Evolutionary conservation across 768 basidiomycete genomes (phyloP).

Genomic region (Lactifluus hygrophoroides): DNA sequence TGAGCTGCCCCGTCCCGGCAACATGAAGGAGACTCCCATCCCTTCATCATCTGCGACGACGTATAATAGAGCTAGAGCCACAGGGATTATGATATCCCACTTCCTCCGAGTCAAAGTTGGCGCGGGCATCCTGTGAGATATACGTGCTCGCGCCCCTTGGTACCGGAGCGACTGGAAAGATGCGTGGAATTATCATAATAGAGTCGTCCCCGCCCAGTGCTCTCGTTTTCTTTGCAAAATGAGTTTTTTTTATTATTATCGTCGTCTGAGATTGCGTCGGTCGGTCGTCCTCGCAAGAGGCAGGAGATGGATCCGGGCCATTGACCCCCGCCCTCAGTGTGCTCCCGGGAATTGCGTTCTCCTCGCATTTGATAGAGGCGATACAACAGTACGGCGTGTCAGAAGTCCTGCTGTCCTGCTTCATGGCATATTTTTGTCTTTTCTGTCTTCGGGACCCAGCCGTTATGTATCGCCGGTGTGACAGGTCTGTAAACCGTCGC

Average conservation of each 20-base stretch:
- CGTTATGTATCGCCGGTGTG: slow-evolving; percentile 86
- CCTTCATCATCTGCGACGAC: neutral
- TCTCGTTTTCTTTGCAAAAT: slow-evolving; percentile 83
- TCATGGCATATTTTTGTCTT: slow-evolving; percentile 88
- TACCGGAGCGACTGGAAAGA: slow-evolving; percentile 86
- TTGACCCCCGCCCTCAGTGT: slow-evolving; percentile 37
- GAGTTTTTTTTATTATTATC: no score
- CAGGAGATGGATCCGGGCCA: no score
- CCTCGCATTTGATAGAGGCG: slow-evolving; percentile 85
- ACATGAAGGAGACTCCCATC: neutral
- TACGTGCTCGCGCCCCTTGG: slow-evolving; percentile 64
- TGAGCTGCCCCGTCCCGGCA: neutral
- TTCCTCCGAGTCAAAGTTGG: slow-evolving; percentile 6
- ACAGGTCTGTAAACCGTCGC: slow-evolving; percentile 44
- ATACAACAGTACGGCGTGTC: slow-evolving; percentile 84
- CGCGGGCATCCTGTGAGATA: slow-evolving; percentile 36
- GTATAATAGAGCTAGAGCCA: neutral
- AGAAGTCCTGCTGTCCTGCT: slow-evolving; percentile 75
- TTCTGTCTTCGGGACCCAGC: slow-evolving; percentile 82
- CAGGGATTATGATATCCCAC: neutral
- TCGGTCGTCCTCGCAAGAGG: no score
- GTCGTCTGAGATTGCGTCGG: neutral
- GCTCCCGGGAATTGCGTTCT: slow-evolving; percentile 89
- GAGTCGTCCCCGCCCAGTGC: slow-evolving; percentile 82
- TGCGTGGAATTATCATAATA: slow-evolving; percentile 87